phyloP scores from a whole-genome alignment of 2,329 filamentous ascomycete genomes.

The Sporothrix dimorphospora region DNA sequence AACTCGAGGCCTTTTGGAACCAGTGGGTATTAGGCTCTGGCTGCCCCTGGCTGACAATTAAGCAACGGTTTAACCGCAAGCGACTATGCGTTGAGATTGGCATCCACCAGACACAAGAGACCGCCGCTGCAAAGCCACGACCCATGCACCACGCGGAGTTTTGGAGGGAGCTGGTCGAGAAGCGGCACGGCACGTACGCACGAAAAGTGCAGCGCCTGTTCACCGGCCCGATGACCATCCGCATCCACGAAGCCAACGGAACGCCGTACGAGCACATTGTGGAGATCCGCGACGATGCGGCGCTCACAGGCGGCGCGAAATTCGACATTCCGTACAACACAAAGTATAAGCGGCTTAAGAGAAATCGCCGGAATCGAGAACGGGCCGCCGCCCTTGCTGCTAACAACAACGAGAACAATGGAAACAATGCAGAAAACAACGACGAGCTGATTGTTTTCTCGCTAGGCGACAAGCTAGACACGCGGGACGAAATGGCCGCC shows the following conservation, averaged over 20 bases:
- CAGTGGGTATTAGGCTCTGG: constrained; percentile 92
- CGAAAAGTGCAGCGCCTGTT: constrained; percentile 66
- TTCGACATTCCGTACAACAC: constrained; percentile 98
- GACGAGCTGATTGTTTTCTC: constrained; percentile 79
- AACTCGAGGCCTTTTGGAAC: constrained; percentile 83
- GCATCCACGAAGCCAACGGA: constrained; percentile 96
- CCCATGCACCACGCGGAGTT: constrained; percentile 74
- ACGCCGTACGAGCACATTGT: constrained; percentile 98
- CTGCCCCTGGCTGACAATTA: constrained; percentile 84
- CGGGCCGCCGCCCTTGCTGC: constrained; percentile 66
- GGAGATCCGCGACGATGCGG: constrained; percentile 84
- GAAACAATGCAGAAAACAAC: constrained; percentile 55
- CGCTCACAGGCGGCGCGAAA: constrained; percentile 60
- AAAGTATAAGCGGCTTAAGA: constrained; percentile 96
- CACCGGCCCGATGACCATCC: constrained; percentile 94
- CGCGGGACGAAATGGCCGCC: constrained; percentile 75
- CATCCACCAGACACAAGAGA: constrained; percentile 73
- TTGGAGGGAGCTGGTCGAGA: constrained; percentile 81
- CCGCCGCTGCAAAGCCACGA: constrained; percentile 56
- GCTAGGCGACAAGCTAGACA: constrained; percentile 86
- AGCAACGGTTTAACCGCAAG: constrained; percentile 96
- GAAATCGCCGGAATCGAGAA: constrained; percentile 81
- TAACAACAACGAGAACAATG: constrained; percentile 2
- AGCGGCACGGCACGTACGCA: constrained; percentile 68
- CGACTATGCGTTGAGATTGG: constrained; percentile 91